Percentiles rank a stretch among this genome's conserved stretches.
Evolutionary conservation across 768 basidiomycete genomes (phyloP).

Genomic region (Coprinellus micaceus): DNA sequence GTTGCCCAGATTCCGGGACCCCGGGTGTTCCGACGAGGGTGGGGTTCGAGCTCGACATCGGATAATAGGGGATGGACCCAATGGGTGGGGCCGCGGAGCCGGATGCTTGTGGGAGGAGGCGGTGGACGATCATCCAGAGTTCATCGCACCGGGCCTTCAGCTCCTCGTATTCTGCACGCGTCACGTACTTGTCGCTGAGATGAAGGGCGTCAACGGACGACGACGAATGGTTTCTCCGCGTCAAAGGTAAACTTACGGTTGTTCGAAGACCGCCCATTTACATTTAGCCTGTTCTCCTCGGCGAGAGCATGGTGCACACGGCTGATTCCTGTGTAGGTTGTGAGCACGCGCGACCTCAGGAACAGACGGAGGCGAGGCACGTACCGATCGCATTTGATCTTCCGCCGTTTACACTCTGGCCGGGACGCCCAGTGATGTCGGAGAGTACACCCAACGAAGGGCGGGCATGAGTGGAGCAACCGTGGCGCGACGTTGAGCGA

Average conservation of each 20-base stretch:
- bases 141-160: slow-evolving; percentile 62
- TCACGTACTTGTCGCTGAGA: slow-evolving; percentile 75
- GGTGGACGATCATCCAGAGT: slow-evolving; percentile 54
- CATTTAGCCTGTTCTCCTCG: slow-evolving; percentile 79
- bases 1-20: slow-evolving; percentile 15
- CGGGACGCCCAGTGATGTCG: slow-evolving; percentile 19
- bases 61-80: slow-evolving; percentile 29
- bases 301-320: slow-evolving; percentile 76
- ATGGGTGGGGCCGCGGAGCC: slow-evolving; percentile 16
- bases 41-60: slow-evolving; percentile 24
- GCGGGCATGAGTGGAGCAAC: neutral
- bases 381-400: slow-evolving; percentile 86
- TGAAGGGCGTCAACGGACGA: slow-evolving; percentile 8
- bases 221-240: too few species aligned
- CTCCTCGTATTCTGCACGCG: slow-evolving; percentile 71
- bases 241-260: slow-evolving; percentile 57
- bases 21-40: slow-evolving; percentile 6
- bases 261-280: slow-evolving; percentile 80
- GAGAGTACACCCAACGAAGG: slow-evolving; percentile 19
- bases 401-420: slow-evolving; percentile 79
- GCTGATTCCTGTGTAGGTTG: slow-evolving; percentile 55
- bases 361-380: too few species aligned
- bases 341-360: too few species aligned
- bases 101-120: slow-evolving; percentile 31
- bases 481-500: slow-evolving; percentile 15